Base-by-base conservation (phyloP, 2,329 filamentous ascomycete species). In the Exophiala viscosa region DNA sequence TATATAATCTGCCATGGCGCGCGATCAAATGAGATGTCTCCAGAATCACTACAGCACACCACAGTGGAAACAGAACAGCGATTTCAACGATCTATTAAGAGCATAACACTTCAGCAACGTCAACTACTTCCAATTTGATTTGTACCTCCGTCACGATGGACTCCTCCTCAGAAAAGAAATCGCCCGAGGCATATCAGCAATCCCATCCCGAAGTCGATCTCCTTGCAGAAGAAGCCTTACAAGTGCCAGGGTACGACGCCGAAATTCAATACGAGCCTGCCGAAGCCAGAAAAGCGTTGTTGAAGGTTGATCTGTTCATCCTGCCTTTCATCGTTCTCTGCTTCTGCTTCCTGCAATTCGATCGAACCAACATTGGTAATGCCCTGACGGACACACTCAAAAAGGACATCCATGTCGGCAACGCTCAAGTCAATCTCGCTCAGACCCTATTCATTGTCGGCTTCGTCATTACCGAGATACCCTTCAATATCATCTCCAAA, bases 331-430 rank as follows among this genome's bases (percentile, higher is more conserved):
- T 65, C 33, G 55, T 60, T 11, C 54, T 65, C 32, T 51, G 50
- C 44, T 64, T 64, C 53, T 64, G 61, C 49, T 54, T 59, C 44
- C 59, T 65, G 39, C 63, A 70, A 35, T 58, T 70, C 11, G 69
- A 70, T 50, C 58, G 69, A 42, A 67, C 66, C 18, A 65, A 65
- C 44, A 62, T 65, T 46, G 74, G 73, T 48, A 78, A 76, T 33
- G 77, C 77, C 1, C 56, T 81, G 35, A 80, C 77, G 3, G 76
- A 79, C 33, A 75, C 69, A 3, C 76, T 81, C 58, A 72, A 76
- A 28, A 60, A 69, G 9, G 77, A 80, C 59, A 69, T 80, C 14
- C 64, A 69, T 15, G 71, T 80, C 54, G 71, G 69, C 4, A 76
- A 76, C 2, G 71, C 78, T 50, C 72, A 79, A 55, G 72, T 78